phyloP scores from a whole-genome alignment of 306 rosid species.

The Prunus kanzakura region DNA sequence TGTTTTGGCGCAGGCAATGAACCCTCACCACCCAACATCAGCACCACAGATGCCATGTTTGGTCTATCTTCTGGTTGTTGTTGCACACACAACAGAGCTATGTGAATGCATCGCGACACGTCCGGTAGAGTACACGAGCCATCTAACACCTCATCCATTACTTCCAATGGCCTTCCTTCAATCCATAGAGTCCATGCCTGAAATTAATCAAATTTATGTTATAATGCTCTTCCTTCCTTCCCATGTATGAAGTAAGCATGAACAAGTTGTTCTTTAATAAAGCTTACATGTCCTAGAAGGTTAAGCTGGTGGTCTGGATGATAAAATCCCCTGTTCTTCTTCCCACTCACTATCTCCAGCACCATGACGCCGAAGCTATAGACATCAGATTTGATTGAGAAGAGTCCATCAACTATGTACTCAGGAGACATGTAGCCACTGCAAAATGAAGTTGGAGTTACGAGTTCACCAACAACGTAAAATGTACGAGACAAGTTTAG shows the following conservation, averaged over 20 bases:
- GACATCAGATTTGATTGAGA: constrained; percentile 49
- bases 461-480: background rate
- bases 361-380: constrained; percentile 50
- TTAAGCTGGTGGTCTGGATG: constrained; percentile 29
- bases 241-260: no score
- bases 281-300: constrained; percentile 56
- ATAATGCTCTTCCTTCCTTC: background rate
- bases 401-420: constrained; percentile 40
- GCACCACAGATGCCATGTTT: constrained; percentile 17
- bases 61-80: constrained; percentile 23
- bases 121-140: constrained; percentile 20
- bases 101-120: constrained; percentile 40
- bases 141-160: constrained; percentile 27
- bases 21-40: constrained; percentile 20
- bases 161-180: constrained; percentile 24
- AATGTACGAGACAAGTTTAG: background rate
- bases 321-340: constrained; percentile 32
- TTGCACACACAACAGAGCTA: constrained; percentile 53
- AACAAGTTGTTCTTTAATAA: no score
- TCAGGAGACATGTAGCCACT: constrained; percentile 61
- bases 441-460: background rate
- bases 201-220: background rate
- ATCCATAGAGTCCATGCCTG: constrained; percentile 40
- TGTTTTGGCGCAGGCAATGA: constrained; percentile 9
- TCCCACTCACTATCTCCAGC: constrained; percentile 43